Base-by-base conservation (phyloP, 2,329 filamentous ascomycete genomes). In the Didymosphaeria variabile region DNA sequence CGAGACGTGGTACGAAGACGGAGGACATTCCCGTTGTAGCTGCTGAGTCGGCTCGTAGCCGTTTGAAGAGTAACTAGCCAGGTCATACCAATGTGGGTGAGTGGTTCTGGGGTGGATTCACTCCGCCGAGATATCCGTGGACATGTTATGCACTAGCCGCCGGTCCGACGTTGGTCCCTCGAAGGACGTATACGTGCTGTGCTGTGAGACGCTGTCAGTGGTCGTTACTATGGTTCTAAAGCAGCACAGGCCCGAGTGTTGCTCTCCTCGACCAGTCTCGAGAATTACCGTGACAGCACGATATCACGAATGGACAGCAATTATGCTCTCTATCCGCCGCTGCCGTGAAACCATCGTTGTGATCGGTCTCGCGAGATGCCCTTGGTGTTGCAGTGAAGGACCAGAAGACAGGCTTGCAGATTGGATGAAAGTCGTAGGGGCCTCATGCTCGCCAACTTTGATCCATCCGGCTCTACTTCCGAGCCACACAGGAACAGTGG, bases 321-420 rank as follows among this genome's bases (percentile, higher is more conserved):
- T 15, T 44, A 3, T 55, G n/a, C n/a, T 57, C 57, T 58, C 61
- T 58, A 59, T 65, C 60, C 45, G 44, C 23, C n/a, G 42, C 59
- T 42, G 65, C 50, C 13, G 63, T 67, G 65, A 13, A 63, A 67
- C 65, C 38, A 60, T 45, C 58, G 55, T 52, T 42, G 51, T 50
- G 42, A 38, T 51, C n/a, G 29, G 51, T 58, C 19, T 40, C 15
- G 38, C 38, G 38, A 40, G 17, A 40, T n/a, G 6, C 17, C 17
- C 38, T 40, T n/a, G 38, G 38, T 40, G 53, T n/a, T 34, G n/a
- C 40, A 15, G 12, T 21, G 10, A 10, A 26, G 23, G 23, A n/a
- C 15, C 29, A 3, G 10, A 13, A n/a, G 51, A 54, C 51, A 44
- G 51, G 51, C 51, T 21, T 31, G 34, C 19, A 42, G 36, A 46